phyloP scores from a whole-genome alignment of 129 eudicot genomes.

The Escallonia herrerae region DNA sequence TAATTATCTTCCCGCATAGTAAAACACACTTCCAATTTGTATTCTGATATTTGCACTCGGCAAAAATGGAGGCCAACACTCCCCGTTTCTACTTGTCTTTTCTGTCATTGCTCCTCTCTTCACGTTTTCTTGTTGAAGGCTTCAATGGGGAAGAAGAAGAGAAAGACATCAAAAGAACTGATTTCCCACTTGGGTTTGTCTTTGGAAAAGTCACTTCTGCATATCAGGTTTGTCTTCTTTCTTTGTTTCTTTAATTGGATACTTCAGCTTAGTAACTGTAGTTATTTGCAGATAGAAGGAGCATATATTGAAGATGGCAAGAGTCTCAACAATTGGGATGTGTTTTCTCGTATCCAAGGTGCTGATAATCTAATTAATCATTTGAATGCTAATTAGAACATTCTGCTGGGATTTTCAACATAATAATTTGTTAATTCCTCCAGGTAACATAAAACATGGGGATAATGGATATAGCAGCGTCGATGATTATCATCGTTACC shows the following conservation, averaged over 20 bases:
- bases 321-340: constrained; percentile 74
- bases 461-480: constrained; percentile 57
- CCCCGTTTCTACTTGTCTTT: not conserved
- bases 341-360: constrained; percentile 44
- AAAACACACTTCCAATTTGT: too few relatives aligned
- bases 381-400: too few relatives aligned
- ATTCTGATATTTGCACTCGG: too few relatives aligned
- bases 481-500: constrained; percentile 75
- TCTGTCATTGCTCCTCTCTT: not conserved
- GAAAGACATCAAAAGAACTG: constrained; percentile 9
- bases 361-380: not conserved
- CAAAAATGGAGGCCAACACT: too few relatives aligned
- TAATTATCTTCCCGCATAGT: too few relatives aligned
- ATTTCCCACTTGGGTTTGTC: constrained; percentile 35
- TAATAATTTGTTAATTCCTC: not conserved
- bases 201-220: constrained; percentile 46
- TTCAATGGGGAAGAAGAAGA: not conserved
- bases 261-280: not conserved
- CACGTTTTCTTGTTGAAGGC: not conserved
- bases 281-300: constrained; percentile 66
- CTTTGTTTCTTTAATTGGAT: not conserved
- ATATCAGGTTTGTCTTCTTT: constrained; percentile 29
- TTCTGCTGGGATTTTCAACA: too few relatives aligned
- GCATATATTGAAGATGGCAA: constrained; percentile 79
- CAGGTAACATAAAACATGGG: constrained; percentile 37